Evolutionary conservation across 768 basidiomycete species (phyloP).

Genomic region (Trametes sanguinea): DNA sequence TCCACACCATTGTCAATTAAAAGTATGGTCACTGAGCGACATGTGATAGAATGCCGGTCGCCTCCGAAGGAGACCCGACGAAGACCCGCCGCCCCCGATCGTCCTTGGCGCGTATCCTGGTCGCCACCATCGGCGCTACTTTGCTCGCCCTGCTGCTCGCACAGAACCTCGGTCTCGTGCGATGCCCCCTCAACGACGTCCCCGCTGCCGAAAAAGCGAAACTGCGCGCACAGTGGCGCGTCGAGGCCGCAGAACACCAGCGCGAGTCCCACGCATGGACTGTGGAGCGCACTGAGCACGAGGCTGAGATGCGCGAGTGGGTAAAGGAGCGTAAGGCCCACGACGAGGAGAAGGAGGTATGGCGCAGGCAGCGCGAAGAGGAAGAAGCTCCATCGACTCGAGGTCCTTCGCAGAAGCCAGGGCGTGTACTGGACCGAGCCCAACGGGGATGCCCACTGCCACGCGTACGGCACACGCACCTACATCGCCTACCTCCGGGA

Average conservation of each 20-base stretch:
- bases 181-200: conserved; percentile 15
- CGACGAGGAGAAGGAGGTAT: too few species aligned
- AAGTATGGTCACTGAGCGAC: too few species aligned
- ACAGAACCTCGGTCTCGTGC: conserved; percentile 9
- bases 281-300: neutral
- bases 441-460: conserved; percentile 13
- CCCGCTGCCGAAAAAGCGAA: conserved; percentile 7
- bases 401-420: conserved; percentile 10
- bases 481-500: conserved; percentile 22
- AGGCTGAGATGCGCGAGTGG: neutral
- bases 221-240: conserved; percentile 4
- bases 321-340: too few species aligned
- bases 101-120: neutral
- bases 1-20: too few species aligned
- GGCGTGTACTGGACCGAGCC: conserved; percentile 22
- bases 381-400: neutral
- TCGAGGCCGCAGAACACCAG: neutral
- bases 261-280: neutral
- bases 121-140: neutral
- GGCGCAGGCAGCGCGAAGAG: too few species aligned
- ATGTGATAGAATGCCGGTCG: conserved; percentile 5
- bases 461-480: conserved; percentile 21
- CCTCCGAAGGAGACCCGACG: conserved; percentile 3
- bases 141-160: conserved; percentile 3
- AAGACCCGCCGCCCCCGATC: conserved; percentile 1